Evolutionary conservation across 192 early-diverging fungal species (phyloP).

Genomic region (Linderina pennispora): DNA sequence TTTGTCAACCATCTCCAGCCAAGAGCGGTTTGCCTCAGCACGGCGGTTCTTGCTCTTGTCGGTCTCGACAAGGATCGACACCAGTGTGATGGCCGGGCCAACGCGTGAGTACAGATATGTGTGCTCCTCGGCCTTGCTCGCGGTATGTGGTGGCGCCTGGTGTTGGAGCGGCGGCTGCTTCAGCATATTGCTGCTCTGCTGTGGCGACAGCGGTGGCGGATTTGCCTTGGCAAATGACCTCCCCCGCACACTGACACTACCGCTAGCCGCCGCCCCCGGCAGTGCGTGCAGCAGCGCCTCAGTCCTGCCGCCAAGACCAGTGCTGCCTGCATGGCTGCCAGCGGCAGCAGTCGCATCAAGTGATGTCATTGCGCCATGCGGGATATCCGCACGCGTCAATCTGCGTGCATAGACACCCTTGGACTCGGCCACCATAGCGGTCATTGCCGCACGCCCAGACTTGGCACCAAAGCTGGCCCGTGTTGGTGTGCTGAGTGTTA

Average conservation of each 20-base stretch:
- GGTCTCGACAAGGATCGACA: slow-evolving; percentile 31
- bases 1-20: slow-evolving; percentile 33
- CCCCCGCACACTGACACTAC: too few species aligned
- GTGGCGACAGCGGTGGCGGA: neutral
- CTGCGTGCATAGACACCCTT: slow-evolving; percentile 15
- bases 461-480: slow-evolving; percentile 17
- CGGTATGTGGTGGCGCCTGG: neutral
- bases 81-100: slow-evolving; percentile 31
- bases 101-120: slow-evolving; percentile 44
- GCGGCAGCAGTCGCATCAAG: too few species aligned
- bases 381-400: slow-evolving; percentile 10
- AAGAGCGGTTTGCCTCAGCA: slow-evolving; percentile 36
- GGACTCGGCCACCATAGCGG: slow-evolving; percentile 1
- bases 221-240: neutral
- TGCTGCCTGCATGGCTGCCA: neutral
- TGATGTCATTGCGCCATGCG: too few species aligned
- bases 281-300: too few species aligned
- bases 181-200: slow-evolving; percentile 7
- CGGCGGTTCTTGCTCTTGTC: slow-evolving; percentile 31
- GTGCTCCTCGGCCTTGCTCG: slow-evolving; percentile 21
- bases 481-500: slow-evolving; percentile 32
- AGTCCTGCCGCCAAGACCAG: neutral
- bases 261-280: too few species aligned
- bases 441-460: neutral
- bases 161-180: slow-evolving; percentile 3